Evolutionary conservation across 106 monocot species (phyloP).

Genomic region (Dendrobium catenatum): DNA sequence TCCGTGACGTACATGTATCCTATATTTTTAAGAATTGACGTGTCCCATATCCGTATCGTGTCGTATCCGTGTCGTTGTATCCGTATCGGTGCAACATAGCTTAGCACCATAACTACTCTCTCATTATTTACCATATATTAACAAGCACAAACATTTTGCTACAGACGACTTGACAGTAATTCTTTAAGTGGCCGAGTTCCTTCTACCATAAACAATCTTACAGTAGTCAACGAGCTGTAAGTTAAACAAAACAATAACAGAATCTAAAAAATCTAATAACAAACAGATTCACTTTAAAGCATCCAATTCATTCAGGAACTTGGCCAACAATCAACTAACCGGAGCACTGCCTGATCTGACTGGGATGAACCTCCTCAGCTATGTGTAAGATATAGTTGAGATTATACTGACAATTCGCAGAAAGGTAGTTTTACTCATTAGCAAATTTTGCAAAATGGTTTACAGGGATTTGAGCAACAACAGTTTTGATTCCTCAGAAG

Average conservation of each 20-base stretch:
- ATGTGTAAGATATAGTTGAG: constrained; percentile 47
- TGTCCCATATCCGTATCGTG: too few species aligned
- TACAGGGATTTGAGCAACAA: constrained; percentile 94
- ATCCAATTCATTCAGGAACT: constrained; percentile 38
- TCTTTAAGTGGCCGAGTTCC: constrained; percentile 58
- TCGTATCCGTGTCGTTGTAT: too few species aligned
- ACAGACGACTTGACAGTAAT: constrained; percentile 81
- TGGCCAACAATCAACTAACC: constrained; percentile 66
- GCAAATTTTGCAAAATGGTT: neutral
- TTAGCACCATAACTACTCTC: neutral
- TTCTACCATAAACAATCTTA: constrained; percentile 52
- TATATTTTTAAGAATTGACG: too few species aligned
- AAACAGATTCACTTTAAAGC: neutral
- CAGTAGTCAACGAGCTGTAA: constrained; percentile 58
- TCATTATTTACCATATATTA: neutral
- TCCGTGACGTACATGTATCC: too few species aligned
- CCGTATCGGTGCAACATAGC: too few species aligned
- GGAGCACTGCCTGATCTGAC: constrained; percentile 58
- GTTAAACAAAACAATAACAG: constrained; percentile 9
- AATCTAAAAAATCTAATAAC: neutral
- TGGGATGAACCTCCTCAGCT: constrained; percentile 41
- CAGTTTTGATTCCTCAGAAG: constrained; percentile 37
- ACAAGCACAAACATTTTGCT: neutral
- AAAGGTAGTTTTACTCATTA: neutral
- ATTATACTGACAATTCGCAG: neutral